phyloP scores from a whole-genome alignment of 192 early-diverging fungal genomes.

The Coemansia guatemalensis region DNA sequence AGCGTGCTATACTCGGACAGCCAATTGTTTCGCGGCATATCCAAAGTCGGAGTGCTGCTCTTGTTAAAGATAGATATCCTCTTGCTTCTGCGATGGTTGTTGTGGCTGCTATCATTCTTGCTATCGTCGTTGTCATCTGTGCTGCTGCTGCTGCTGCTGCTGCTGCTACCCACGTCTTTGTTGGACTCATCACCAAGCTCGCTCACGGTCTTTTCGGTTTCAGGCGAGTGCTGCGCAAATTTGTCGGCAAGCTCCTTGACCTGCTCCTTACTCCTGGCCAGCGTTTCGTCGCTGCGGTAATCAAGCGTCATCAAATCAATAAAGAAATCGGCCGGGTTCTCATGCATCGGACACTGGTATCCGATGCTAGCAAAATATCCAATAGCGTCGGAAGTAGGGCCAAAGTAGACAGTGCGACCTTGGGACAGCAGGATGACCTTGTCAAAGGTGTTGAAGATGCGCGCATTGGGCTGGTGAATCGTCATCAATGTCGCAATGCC shows the following conservation, averaged over 20 bases:
- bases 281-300: conserved; percentile 50
- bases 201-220: background rate
- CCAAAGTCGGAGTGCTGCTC: conserved; percentile 6
- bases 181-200: background rate
- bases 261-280: conserved; percentile 39
- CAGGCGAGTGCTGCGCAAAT: conserved; percentile 10
- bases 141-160: background rate
- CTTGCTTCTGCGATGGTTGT: background rate
- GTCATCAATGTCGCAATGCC: conserved; percentile 78
- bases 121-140: background rate
- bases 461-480: conserved; percentile 87
- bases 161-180: conserved; percentile 7
- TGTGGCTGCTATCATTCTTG: background rate
- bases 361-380: conserved; percentile 56
- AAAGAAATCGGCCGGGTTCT: conserved; percentile 74
- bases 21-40: conserved; percentile 55
- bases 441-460: conserved; percentile 83
- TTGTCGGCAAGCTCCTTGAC: conserved; percentile 41
- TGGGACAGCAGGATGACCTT: conserved; percentile 71
- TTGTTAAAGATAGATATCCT: background rate
- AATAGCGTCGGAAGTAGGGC: conserved; percentile 45
- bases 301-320: conserved; percentile 63
- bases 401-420: conserved; percentile 67
- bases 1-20: conserved; percentile 53
- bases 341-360: conserved; percentile 65